A percentile compares a stretch with the other conserved stretches of the same genome.
phyloP scores from a whole-genome alignment of 805 yeast genomes.

The Cyberlindnera veronae region DNA sequence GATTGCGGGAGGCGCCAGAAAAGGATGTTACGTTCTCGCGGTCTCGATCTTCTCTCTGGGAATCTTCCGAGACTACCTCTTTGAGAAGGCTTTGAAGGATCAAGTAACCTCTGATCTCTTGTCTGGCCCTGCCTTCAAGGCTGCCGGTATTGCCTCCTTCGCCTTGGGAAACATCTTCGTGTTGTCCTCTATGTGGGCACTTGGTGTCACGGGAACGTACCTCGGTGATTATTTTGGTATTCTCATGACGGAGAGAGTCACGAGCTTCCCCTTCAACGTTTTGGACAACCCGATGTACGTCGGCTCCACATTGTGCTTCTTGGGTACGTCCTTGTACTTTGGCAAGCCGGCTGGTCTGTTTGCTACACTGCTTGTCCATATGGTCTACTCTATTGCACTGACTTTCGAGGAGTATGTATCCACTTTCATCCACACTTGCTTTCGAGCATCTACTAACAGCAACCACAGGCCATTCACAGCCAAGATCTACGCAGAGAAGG shows the following conservation, averaged over 20 bases:
- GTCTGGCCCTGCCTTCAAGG: conserved; percentile 38
- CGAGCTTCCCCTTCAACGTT: conserved; percentile 89
- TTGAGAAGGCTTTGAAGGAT: conserved; percentile 62
- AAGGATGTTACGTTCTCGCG: conserved; percentile 87
- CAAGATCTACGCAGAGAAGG: conserved; percentile 77
- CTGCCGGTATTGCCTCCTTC: conserved; percentile 54
- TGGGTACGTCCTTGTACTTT: conserved; percentile 85
- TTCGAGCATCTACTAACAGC: conserved; percentile 13
- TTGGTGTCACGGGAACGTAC: conserved; percentile 96
- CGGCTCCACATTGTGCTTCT: conserved; percentile 84
- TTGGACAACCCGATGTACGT: conserved; percentile 95
- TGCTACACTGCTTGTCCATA: conserved; percentile 66
- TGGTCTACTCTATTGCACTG: conserved; percentile 82
- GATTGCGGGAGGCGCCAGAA: conserved; percentile 58
- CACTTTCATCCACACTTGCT: background rate
- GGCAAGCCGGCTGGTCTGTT: conserved; percentile 88
- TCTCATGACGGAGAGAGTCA: conserved; percentile 84
- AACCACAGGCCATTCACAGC: conserved; percentile 76
- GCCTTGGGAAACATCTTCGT: conserved; percentile 78
- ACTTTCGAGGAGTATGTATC: conserved; percentile 67
- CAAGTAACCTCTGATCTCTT: conserved; percentile 68
- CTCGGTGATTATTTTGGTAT: conserved; percentile 97
- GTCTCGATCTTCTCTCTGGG: conserved; percentile 82
- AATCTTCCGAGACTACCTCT: conserved; percentile 70
- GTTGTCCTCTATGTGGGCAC: conserved; percentile 78